Conservation (phyloP, 1,139 yeast genomes). For the Suhomyces bokatorum region DNA sequence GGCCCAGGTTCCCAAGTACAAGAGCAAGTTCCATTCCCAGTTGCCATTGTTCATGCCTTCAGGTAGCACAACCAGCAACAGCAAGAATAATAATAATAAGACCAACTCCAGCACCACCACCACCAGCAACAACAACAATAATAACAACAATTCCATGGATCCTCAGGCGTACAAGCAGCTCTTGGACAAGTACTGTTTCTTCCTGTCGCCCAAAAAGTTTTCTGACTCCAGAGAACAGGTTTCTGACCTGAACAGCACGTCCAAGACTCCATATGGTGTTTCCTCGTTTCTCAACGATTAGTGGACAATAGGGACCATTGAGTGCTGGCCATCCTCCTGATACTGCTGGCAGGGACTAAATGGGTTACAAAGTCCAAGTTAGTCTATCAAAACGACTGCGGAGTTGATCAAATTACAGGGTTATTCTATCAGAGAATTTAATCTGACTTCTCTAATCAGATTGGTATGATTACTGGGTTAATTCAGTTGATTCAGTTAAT, state of each 20-base stretch:
- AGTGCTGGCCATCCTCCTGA: too few relatives aligned
- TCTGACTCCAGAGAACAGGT: not conserved
- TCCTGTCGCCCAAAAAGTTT: conserved; percentile 18
- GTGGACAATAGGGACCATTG: too few relatives aligned
- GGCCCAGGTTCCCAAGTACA: conserved; percentile 8
- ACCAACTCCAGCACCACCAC: too few relatives aligned
- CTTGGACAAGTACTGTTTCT: conserved; percentile 74
- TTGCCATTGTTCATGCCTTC: not conserved
- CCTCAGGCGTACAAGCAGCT: conserved; percentile 68
- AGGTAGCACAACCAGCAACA: too few relatives aligned
- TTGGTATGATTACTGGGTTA: too few relatives aligned
- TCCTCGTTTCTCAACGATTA: conserved; percentile 25
- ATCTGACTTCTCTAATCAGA: too few relatives aligned
- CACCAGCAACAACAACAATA: not conserved
- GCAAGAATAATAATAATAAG: not conserved
- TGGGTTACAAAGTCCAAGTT: too few relatives aligned
- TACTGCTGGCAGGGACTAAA: too few relatives aligned
- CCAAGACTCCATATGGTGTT: conserved; percentile 23
- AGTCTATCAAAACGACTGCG: too few relatives aligned
- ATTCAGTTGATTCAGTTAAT: too few relatives aligned
- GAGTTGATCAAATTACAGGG: too few relatives aligned
- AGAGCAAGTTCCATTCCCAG: conserved; percentile 6
- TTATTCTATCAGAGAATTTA: too few relatives aligned
- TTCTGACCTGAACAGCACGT: not conserved
- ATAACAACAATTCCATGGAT: conserved; percentile 32